phyloP scores from a whole-genome alignment of 805 yeast genomes.

The Saccharomycopsis lassenensis region DNA sequence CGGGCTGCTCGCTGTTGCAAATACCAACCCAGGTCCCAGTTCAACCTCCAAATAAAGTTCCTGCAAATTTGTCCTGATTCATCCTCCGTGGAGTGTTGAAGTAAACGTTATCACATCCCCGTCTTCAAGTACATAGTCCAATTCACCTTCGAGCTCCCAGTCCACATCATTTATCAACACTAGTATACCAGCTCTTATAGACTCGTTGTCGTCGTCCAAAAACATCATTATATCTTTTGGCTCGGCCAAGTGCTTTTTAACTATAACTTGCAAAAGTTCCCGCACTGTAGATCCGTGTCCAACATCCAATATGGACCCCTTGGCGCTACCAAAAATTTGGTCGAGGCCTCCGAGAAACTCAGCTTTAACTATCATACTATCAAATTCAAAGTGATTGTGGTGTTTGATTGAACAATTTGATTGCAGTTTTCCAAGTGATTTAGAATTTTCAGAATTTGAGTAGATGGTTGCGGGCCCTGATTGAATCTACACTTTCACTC shows the following conservation, averaged over 20 bases:
- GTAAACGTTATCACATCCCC: slow-evolving; percentile 81
- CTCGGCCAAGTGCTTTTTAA: slow-evolving; percentile 8
- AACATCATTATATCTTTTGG: slow-evolving; percentile 15
- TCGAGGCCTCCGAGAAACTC: slow-evolving; percentile 18
- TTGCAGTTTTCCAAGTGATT: neutral
- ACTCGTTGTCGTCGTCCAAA: slow-evolving; percentile 16
- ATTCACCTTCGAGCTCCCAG: slow-evolving; percentile 93
- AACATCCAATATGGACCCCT: slow-evolving; percentile 5
- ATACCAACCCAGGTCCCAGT: no score
- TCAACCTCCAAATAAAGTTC: no score
- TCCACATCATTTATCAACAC: slow-evolving; percentile 90
- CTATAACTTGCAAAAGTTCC: slow-evolving; percentile 11
- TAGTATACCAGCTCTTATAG: slow-evolving; percentile 72
- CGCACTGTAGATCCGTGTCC: slow-evolving; percentile 10
- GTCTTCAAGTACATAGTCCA: slow-evolving; percentile 61
- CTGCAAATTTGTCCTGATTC: no score
- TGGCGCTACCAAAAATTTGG: slow-evolving; percentile 16
- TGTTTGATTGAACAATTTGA: neutral
- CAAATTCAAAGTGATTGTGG: slow-evolving; percentile 1
- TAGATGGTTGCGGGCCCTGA: slow-evolving; percentile 3
- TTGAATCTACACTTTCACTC: neutral
- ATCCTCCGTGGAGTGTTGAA: slow-evolving; percentile 93
- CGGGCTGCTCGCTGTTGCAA: no score
- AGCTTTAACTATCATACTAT: slow-evolving; percentile 15
- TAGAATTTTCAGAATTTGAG: neutral